A percentile compares a stretch with the other conserved stretches of the same genome.
phyloP scores from a whole-genome alignment of 768 basidiomycete species.

The Amanita jacksonii region DNA sequence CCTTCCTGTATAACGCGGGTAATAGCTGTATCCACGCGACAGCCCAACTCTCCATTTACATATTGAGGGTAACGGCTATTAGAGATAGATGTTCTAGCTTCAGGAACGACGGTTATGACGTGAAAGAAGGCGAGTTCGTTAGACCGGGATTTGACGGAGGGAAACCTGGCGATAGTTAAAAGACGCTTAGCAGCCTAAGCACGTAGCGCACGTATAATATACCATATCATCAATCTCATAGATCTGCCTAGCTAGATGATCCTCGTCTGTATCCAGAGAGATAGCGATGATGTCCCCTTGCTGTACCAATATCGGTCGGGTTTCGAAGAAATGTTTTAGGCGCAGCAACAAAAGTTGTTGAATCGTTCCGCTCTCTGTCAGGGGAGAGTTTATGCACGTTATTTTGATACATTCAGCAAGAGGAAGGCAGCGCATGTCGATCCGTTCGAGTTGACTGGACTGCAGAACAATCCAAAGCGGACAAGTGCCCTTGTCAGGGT shows the following conservation, averaged over 20 bases:
- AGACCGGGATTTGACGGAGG: conserved; percentile 16
- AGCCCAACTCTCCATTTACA: conserved; percentile 66
- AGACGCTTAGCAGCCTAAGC: conserved; percentile 1
- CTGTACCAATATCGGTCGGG: conserved; percentile 48
- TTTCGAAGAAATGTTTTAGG: conserved; percentile 55
- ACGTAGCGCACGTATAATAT: conserved; percentile 16
- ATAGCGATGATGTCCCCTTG: conserved; percentile 68
- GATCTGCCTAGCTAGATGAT: conserved; percentile 11
- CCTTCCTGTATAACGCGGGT: conserved; percentile 81
- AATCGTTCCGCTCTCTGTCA: conserved; percentile 54
- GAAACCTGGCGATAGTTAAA: conserved; percentile 10
- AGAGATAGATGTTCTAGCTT: conserved; percentile 30
- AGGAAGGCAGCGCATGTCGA: conserved; percentile 49
- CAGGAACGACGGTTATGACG: conserved; percentile 68
- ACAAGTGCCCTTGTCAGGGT: conserved; percentile 13
- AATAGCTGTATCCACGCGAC: conserved; percentile 63
- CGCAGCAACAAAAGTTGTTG: conserved; percentile 52
- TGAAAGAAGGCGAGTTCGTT: conserved; percentile 64
- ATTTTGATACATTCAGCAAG: conserved; percentile 61
- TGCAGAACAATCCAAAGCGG: conserved; percentile 26
- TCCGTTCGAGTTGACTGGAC: conserved; percentile 52
- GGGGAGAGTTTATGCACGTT: conserved; percentile 71
- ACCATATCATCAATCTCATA: conserved; percentile 18
- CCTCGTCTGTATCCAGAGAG: conserved; percentile 43
- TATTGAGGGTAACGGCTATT: conserved; percentile 37